Base-by-base conservation (phyloP, 2,329 filamentous ascomycete genomes). In the Elsinoe arachidis region DNA sequence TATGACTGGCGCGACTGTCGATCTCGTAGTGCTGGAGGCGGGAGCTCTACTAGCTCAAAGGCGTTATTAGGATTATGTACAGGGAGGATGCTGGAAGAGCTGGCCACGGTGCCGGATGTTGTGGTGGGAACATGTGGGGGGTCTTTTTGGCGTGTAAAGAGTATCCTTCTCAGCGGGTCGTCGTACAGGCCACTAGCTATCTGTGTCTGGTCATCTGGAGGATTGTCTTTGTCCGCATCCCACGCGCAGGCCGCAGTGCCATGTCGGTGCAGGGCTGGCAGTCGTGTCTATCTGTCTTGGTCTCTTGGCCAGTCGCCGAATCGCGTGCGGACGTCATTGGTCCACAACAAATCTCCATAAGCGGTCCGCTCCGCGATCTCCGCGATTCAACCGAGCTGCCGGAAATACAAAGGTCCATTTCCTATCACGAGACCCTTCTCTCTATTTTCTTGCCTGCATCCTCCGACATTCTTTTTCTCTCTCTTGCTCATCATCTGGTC, bases 21-120 rank as follows among this genome's bases (percentile, higher is more conserved):
- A 11, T 43, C 21, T 43, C 10, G 37, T 14, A 62, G 59, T 15
- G 62, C 60, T 33, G 65, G 62, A 37, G 62, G 62, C 55, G 62
- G 63, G 33, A 68, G 63, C 57, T 61, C 55, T 47, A 60, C 63
- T 58, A 68, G 63, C 57, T 68, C 66, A 59, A 64, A 49, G 30
- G 54, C 37, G 30, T 47, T 49, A 47, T 38, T 46, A 35, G 30
- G n/a, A 56, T 56, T 47, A 56, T 56, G 54, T 49, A 56, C 54
- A 56, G 54, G 54, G 21, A 47, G 43, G n/a, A 37, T 35, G 43
- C 26, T 38, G 26, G 33, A 26, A 15, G 33, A 46, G 54, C 43
- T 47, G 23, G 54, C 54, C 54, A 56, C 38, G 41, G 19, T 56
- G 39, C 41, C 54, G 54, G 49, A 39, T 38, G 49, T 53, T 23